phyloP scores from a whole-genome alignment of 1,284 basidiomycete genomes.

The Chondrostereum purpureum region DNA sequence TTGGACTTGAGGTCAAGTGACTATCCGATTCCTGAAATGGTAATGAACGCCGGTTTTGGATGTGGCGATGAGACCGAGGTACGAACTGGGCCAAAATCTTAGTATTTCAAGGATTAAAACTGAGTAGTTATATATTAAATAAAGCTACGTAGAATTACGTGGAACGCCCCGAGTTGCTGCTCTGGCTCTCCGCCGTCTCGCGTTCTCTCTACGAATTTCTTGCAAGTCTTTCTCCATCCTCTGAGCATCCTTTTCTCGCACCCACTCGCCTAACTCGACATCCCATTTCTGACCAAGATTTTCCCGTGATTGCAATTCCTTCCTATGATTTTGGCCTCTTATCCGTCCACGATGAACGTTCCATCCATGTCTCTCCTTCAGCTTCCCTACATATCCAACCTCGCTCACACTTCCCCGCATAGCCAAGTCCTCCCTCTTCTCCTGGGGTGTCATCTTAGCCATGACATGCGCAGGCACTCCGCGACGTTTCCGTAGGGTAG shows the following conservation, averaged over 20 bases:
- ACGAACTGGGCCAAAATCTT: too few species aligned
- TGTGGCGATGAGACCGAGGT: too few species aligned
- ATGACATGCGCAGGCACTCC: constrained; percentile 59
- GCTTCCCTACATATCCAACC: constrained; percentile 53
- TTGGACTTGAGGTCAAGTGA: not conserved
- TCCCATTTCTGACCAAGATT: constrained; percentile 38
- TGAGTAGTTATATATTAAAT: too few species aligned
- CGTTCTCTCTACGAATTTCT: constrained; percentile 33
- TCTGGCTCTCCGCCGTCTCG: too few species aligned
- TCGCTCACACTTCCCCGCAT: constrained; percentile 45
- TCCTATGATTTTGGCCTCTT: constrained; percentile 37
- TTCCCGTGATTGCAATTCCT: constrained; percentile 42
- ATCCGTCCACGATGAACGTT: constrained; percentile 19
- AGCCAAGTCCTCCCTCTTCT: constrained; percentile 40
- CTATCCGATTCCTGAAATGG: too few species aligned
- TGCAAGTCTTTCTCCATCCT: constrained; percentile 29
- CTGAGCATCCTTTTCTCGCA: constrained; percentile 24
- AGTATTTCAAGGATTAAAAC: too few species aligned
- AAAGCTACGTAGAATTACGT: too few species aligned
- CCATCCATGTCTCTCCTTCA: constrained; percentile 32
- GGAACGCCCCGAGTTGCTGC: too few species aligned
- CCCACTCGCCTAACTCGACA: constrained; percentile 33
- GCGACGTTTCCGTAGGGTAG: constrained; percentile 37
- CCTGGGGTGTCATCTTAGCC: constrained; percentile 40
- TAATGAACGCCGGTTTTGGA: not conserved